These are phyloP conservation scores for Boletus subparvulus DNA, from an alignment of 768 basidiomycete species.

Conservation along the genomic window DNA sequence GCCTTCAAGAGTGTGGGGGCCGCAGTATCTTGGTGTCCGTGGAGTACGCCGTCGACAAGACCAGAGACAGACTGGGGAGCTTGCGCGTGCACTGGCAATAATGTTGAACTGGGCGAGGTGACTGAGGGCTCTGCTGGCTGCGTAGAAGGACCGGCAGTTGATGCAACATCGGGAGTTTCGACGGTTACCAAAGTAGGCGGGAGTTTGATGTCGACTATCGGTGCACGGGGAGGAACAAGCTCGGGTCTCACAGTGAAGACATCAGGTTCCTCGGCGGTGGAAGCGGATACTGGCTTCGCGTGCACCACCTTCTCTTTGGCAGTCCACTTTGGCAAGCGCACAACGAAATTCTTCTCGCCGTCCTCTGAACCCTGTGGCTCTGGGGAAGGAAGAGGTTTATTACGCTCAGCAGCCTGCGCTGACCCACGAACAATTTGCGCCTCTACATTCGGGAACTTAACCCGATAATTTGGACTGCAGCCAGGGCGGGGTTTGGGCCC, in stretches of 20 bases:
- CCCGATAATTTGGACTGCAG: slow-evolving; percentile 52
- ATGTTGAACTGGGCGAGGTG: slow-evolving; percentile 8
- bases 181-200: slow-evolving; percentile 29
- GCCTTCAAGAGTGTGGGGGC: slow-evolving; percentile 30
- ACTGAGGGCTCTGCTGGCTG: slow-evolving; percentile 7
- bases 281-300: slow-evolving; percentile 11
- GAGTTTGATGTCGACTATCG: slow-evolving; percentile 25
- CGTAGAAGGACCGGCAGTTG: slow-evolving; percentile 11
- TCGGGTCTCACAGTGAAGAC: slow-evolving; percentile 58
- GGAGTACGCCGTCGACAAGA: slow-evolving; percentile 19
- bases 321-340: slow-evolving; percentile 51
- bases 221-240: slow-evolving; percentile 34
- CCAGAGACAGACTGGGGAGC: slow-evolving; percentile 8
- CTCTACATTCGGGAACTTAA: slow-evolving; percentile 59
- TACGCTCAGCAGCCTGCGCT: slow-evolving; percentile 1
- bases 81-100: slow-evolving; percentile 12
- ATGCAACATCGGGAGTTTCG: not conserved
- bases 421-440: slow-evolving; percentile 45
- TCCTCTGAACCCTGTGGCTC: slow-evolving; percentile 37
- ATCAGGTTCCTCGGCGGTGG: slow-evolving; percentile 42
- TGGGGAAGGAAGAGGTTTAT: slow-evolving; percentile 19
- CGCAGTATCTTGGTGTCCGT: slow-evolving; percentile 29
- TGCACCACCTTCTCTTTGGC: slow-evolving; percentile 36
- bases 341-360: slow-evolving; percentile 47
- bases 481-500: slow-evolving; percentile 58